These are phyloP conservation scores for Microstegium vimineum DNA, from an alignment of 176 grass and related monocot species.

Conservation along the genomic window DNA sequence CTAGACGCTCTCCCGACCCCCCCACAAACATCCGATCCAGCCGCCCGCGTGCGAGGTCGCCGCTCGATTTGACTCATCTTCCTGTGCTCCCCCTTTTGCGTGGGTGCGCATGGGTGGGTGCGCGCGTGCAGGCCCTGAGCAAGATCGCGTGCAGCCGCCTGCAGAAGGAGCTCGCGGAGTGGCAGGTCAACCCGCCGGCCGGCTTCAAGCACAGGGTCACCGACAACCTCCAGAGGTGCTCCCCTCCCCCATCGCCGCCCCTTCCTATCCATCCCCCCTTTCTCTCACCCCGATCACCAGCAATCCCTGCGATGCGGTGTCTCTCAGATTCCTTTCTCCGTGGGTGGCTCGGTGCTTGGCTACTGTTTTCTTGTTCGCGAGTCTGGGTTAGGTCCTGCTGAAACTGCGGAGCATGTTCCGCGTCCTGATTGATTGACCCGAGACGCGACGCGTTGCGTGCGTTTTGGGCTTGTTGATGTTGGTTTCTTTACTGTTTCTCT, in stretches of 20 bases:
- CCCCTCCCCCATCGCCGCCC: not conserved
- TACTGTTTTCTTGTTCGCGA: not conserved
- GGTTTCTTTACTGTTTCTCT: not conserved
- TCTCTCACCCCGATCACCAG: not conserved
- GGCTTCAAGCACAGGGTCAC: slow-evolving; percentile 78
- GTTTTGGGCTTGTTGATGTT: not conserved
- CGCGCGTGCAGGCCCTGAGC: slow-evolving; percentile 58
- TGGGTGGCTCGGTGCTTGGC: no score
- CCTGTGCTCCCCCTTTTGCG: not conserved
- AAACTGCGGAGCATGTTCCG: not conserved
- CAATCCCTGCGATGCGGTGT: not conserved
- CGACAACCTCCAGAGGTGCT: slow-evolving; percentile 81
- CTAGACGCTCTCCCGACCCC: not conserved
- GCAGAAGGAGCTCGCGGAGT: slow-evolving; percentile 89
- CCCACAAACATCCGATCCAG: not conserved
- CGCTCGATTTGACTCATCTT: slow-evolving; percentile 1
- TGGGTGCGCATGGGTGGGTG: not conserved
- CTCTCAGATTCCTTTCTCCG: not conserved
- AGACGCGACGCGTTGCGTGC: not conserved
- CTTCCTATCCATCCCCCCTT: not conserved
- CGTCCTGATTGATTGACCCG: not conserved
- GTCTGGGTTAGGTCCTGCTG: not conserved
- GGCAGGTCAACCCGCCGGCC: slow-evolving; percentile 65
- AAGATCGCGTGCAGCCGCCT: slow-evolving; percentile 88
- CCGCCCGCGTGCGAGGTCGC: not conserved